Base-by-base conservation (phyloP, 140 eudicot genomes). In the Flaveria floridana region DNA sequence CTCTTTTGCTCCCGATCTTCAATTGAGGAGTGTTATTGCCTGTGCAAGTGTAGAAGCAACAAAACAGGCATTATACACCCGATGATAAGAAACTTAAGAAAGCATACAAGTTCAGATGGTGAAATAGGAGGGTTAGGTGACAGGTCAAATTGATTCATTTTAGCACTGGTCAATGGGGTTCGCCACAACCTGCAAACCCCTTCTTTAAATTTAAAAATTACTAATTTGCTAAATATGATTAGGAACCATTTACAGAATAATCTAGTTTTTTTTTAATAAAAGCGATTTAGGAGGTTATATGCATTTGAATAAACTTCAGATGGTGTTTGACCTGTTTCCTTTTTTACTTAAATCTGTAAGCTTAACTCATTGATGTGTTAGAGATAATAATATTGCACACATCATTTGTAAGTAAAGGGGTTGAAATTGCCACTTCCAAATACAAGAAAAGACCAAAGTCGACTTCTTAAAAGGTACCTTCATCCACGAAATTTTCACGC, bases 1-100 rank as follows among this genome's bases (percentile, higher is more conserved):
- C 95, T 73, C 99, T 78, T 75, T 81, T 88, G 83, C 81, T 81
- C 78, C 76, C 70, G 28, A 78, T 79, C 84, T 87, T 90, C 48
- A 77, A 34, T 50, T 76, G 85, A 79, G 59, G 75, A 26, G 81
- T 62, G 58, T 76, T 56, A 80, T 80, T 85, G 77, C 95, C 96
- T 92, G 88, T 50, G 50, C 42, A 59, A n/a, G 71, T 15, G 48
- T 18, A 13, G 53, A 42, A 80, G 71, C 80, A 68, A 66, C 44
- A 84, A 71, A 72, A 74, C 58, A 34, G 1, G 8, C 70, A 56
- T 65, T 19, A 23, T 15, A 42, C 2, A 67, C 56, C 25, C 42
- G 51, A 80, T 47, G 5, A 74, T 66, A 75, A 44, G 28, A 41
- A 42, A 16, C 16, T 74, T 14, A 42, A 46, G 69, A 30, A 30